Evolutionary conservation across 331 rosid genomes (phyloP).

Genomic region (Rosa hybrid): DNA sequence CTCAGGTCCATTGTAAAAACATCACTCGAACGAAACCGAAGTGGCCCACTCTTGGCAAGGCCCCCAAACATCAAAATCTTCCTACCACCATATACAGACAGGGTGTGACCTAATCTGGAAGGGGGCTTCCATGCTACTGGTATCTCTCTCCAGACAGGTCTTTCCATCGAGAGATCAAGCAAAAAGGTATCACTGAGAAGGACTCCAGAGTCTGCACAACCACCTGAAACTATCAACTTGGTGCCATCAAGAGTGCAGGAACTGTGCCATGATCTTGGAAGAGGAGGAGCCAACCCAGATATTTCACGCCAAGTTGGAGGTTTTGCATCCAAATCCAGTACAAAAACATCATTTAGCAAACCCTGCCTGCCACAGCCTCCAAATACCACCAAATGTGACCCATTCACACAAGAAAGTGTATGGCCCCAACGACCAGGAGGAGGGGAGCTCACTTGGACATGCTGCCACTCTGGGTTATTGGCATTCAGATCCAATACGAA

Average conservation of each 20-base stretch:
- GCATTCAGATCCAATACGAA: constrained; percentile 88
- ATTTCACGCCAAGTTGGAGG: constrained; percentile 99
- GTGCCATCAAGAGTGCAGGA: constrained; percentile 99
- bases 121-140: constrained; percentile 99
- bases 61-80: constrained; percentile 99
- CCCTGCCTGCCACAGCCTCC: constrained; percentile 99
- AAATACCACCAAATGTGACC: constrained; percentile 91
- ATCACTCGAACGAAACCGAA: constrained; percentile 93
- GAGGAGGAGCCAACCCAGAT: constrained; percentile 98
- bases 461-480: constrained; percentile 95
- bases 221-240: constrained; percentile 99
- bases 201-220: constrained; percentile 99
- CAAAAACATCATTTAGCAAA: constrained; percentile 94
- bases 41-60: constrained; percentile 97
- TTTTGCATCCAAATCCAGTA: constrained; percentile 91
- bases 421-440: constrained; percentile 99
- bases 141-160: constrained; percentile 95
- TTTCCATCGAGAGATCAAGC: constrained; percentile 98
- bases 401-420: constrained; percentile 95
- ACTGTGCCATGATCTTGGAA: constrained; percentile 99
- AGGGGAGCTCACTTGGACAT: constrained; percentile 97
- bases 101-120: constrained; percentile 95
- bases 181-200: constrained; percentile 94
- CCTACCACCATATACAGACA: constrained; percentile 97
- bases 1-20: constrained; percentile 96